Evolutionary conservation across 148 eudicot genomes (phyloP), one percentile per base, ranked within the genome.

Genomic region (Cornus kousa): DNA sequence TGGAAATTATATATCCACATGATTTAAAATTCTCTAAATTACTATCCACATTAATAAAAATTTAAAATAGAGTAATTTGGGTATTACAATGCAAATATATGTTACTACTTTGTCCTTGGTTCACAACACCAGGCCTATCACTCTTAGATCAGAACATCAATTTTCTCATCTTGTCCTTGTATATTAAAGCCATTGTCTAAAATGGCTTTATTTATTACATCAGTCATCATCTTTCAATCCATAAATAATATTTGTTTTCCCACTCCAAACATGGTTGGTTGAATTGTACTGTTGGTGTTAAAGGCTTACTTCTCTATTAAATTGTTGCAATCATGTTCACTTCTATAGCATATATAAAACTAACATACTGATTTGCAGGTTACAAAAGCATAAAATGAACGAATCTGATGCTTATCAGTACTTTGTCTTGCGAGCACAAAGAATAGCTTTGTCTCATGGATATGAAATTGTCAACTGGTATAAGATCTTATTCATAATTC

Each of bases 381-480:
- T 95, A 68, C 28, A 68, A 55, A 74, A 79, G 77, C 81, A 90
- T 10, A 77, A 70, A 48, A 78, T 89, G 88, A 88, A 77, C 74
- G 89, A 73, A 13, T 46, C 90, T 5, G 78, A 78, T 19, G 98
- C 97, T 66, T 95, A 95, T 78, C 74, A 91, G 83, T 91, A 93
- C 79, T 95, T 95, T 74, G 98, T 95, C 77, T 74, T 95, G 78
- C 83, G 87, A 83, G 97, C 97, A 78, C 97, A 93, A 71, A 82
- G 89, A 78, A 91, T 95, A 77, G 99, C 99, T 40, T 74, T 90
- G 73, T 90, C 97, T 17, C 94, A 90, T 81, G 97, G 97, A 84
- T 95, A 91, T 60, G 97, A 93, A 79, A 86, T 90, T 73, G 79
- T 95, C 46, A 95, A 95, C 88, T 93, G 99, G 99, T 95, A 88